phyloP scores from a whole-genome alignment of 331 rosid species.

The Quercus tomentella region DNA sequence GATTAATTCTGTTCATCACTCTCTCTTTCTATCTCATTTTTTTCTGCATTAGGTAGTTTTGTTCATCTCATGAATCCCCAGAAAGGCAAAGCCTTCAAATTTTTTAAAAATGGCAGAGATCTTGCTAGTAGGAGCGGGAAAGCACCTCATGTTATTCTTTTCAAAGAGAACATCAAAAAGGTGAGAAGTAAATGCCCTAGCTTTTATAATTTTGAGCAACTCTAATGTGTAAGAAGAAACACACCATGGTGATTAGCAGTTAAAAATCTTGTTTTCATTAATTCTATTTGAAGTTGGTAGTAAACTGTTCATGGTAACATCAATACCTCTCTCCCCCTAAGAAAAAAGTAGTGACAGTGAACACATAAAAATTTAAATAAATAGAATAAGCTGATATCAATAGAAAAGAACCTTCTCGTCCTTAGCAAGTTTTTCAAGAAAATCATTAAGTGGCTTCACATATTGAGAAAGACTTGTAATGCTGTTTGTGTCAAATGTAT shows the following conservation, averaged over 20 bases:
- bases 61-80: background rate
- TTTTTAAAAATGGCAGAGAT: too few relatives aligned
- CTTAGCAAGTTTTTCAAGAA: conserved; percentile 74
- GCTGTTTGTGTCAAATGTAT: conserved; percentile 69
- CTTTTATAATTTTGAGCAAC: too few relatives aligned
- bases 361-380: background rate
- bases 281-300: too few relatives aligned
- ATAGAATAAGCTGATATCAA: conserved; percentile 1
- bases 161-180: too few relatives aligned
- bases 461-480: conserved; percentile 70
- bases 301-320: too few relatives aligned
- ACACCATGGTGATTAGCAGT: too few relatives aligned
- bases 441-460: conserved; percentile 83
- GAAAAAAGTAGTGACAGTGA: background rate
- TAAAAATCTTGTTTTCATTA: too few relatives aligned
- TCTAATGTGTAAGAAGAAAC: too few relatives aligned
- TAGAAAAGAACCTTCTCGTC: conserved; percentile 59
- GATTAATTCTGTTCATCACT: background rate
- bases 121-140: too few relatives aligned
- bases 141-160: too few relatives aligned
- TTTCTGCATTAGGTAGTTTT: background rate
- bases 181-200: too few relatives aligned
- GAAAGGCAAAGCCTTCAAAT: background rate
- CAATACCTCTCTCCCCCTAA: too few relatives aligned
- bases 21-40: background rate